These are phyloP conservation scores for Ceriops decandra DNA, from an alignment of 345 rosid species.

Conservation along the genomic window DNA sequence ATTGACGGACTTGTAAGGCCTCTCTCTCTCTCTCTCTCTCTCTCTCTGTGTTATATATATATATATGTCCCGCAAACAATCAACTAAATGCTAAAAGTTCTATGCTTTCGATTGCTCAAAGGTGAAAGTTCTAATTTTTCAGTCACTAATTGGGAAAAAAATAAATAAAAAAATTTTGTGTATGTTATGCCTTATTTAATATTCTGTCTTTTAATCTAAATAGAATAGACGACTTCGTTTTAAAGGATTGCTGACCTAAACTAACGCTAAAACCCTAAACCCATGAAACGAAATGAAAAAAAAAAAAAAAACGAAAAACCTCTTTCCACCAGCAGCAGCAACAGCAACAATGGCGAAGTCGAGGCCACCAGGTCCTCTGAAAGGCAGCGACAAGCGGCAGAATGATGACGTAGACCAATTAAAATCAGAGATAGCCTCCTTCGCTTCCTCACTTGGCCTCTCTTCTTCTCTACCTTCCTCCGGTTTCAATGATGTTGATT, in stretches of 20 bases:
- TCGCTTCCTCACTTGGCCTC: constrained; percentile 77
- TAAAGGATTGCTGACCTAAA: too few relatives aligned
- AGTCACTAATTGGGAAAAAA: not conserved
- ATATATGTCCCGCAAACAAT: not conserved
- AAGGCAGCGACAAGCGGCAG: not conserved
- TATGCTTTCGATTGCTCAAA: not conserved
- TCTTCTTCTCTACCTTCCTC: constrained; percentile 47
- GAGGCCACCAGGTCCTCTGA: constrained; percentile 26
- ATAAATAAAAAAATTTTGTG: too few relatives aligned
- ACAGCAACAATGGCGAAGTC: constrained; percentile 34
- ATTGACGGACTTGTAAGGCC: not conserved
- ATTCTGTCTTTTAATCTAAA: too few relatives aligned
- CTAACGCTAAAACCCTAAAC: constrained; percentile 6
- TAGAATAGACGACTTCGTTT: too few relatives aligned
- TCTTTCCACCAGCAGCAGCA: not conserved
- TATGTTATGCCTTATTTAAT: too few relatives aligned
- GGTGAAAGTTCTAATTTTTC: not conserved
- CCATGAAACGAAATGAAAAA: too few relatives aligned
- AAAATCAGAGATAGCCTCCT: constrained; percentile 68
- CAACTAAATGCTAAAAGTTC: not conserved
- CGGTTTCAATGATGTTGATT: constrained; percentile 72
- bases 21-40: not conserved
- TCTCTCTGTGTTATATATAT: not conserved
- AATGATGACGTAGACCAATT: constrained; percentile 34
- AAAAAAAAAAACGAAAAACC: too few relatives aligned